Conservation (phyloP, 2,329 filamentous ascomycete genomes). For the Septoria petroselini region DNA sequence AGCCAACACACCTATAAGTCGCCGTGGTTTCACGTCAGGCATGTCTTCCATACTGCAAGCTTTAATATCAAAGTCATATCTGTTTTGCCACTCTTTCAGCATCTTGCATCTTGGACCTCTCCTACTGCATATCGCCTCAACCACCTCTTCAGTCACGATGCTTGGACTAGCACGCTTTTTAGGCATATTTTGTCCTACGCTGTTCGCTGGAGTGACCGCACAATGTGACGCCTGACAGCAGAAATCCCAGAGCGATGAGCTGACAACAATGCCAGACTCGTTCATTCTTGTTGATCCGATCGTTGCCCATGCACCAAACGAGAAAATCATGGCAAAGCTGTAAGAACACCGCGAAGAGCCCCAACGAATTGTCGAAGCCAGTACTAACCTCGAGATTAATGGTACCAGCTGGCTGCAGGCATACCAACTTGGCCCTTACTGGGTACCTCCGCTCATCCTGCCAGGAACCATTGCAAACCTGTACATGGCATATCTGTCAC, state of each 20-base stretch:
- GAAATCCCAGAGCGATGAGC: conserved; percentile 18
- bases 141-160: not conserved
- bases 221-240: conserved; percentile 24
- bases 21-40: no score
- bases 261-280: conserved; percentile 28
- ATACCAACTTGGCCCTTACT: conserved; percentile 39
- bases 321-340: conserved; percentile 40
- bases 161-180: conserved; percentile 21
- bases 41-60: no score
- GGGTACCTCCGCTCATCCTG: conserved; percentile 40
- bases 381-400: no score
- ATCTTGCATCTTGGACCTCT: not conserved
- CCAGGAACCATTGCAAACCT: conserved; percentile 37
- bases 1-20: no score
- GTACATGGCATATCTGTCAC: conserved; percentile 27
- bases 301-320: conserved; percentile 33
- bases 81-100: not conserved
- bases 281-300: conserved; percentile 40
- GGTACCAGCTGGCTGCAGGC: conserved; percentile 42
- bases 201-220: conserved; percentile 28
- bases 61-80: no score
- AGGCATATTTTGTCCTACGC: conserved; percentile 27
- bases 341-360: no score
- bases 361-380: no score
- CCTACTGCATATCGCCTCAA: not conserved